Evolutionary conservation across 2,329 filamentous ascomycete genomes (phyloP), one percentile per base, ranked within the genome.

Genomic region (Fusarium floridanum): DNA sequence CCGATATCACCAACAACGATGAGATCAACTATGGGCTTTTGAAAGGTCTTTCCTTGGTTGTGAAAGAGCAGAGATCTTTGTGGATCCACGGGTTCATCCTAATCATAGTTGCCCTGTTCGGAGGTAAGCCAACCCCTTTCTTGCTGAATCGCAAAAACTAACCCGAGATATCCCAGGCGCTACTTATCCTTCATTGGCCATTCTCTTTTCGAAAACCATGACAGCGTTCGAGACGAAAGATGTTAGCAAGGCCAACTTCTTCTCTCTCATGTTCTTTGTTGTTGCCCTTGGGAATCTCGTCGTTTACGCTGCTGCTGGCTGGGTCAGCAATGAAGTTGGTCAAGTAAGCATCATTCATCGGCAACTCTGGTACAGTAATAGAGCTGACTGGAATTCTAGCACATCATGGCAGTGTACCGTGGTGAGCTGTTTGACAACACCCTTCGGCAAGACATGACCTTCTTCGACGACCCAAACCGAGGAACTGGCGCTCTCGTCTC

Each of bases 211-310:
- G 7, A 81, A 78, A 37, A 83, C 84, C 16, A 83, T 86, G 79
- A 78, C 82, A 4, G 82, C 83, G 0, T 85, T 85, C 36, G 75
- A 82, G 53, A 76, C 72, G 0, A 48, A 79, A 3, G 79, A 84
- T 24, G 76, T 82, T 9, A 50, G 68, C n/a, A 75, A 77, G 27
- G 86, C 83, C 7, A 86, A 90, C 78, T 89, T 90, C 73, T 89
- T 85, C 78, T 82, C 87, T 0, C 83, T 88, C 59, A 90, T 90
- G 88, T 90, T 90, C 76, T 88, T 89, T 60, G 80, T 89, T 1
- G 80, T 89, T 17, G 88, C 88, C 1, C 78, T 86, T 11, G 85
- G 80, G 4, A 85, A 86, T 36, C 78, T 87, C 2, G 64, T 88
- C 1, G 79, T 83, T 4, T 90, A 89, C 61, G 81, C 80, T 34